phyloP scores from a whole-genome alignment of 2,329 filamentous ascomycete species.

The Colletotrichum higginsianum region DNA sequence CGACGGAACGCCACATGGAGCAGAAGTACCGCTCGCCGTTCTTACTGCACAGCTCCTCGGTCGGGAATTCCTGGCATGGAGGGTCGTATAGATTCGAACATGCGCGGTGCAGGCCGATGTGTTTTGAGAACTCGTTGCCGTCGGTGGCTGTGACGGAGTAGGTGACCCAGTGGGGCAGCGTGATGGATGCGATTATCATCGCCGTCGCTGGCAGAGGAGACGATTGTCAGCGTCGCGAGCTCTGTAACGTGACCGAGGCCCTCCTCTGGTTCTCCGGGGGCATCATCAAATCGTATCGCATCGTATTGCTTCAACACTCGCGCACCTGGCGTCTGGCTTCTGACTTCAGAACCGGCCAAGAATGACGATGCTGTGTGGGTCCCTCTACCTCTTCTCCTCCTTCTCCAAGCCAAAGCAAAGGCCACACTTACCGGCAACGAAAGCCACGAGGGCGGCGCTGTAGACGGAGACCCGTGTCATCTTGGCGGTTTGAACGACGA shows the following conservation, averaged over 20 bases:
- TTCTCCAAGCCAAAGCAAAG: conserved; percentile 9
- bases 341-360: conserved; percentile 11
- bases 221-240: conserved; percentile 49
- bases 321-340: background rate
- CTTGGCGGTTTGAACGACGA: conserved; percentile 17
- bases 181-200: conserved; percentile 79
- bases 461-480: conserved; percentile 64
- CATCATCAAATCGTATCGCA: too few species aligned
- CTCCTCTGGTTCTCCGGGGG: background rate
- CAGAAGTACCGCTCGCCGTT: conserved; percentile 82
- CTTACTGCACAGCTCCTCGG: conserved; percentile 75
- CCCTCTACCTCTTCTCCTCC: background rate
- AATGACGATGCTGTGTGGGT: conserved; percentile 40
- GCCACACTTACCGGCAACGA: conserved; percentile 60
- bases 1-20: conserved; percentile 90
- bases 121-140: conserved; percentile 66
- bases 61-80: conserved; percentile 77
- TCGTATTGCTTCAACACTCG: conserved; percentile 1
- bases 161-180: conserved; percentile 79
- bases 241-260: background rate
- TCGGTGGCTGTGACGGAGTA: conserved; percentile 69
- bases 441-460: conserved; percentile 58
- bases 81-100: conserved; percentile 79
- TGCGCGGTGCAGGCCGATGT: conserved; percentile 84
- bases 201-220: conserved; percentile 70